Conservation (phyloP, 345 rosid genomes). For the Citrus maxima region DNA sequence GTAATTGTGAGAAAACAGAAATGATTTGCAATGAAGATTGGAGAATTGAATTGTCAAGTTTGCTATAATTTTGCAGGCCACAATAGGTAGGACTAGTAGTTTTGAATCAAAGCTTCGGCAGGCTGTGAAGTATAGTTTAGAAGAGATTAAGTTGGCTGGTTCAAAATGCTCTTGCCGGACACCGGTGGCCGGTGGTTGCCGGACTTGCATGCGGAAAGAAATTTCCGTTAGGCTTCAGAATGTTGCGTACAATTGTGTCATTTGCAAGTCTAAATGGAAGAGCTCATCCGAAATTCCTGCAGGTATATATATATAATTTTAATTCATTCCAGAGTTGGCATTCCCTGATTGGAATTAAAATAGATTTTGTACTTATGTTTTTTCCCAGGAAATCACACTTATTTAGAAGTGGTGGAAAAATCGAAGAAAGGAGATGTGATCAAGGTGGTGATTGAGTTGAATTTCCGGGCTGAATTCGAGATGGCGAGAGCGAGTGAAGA, state of each 20-base stretch:
- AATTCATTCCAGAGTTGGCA: not conserved
- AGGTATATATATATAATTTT: slow-evolving; percentile 28
- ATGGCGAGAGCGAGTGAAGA: slow-evolving; percentile 68
- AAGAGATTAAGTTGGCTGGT: slow-evolving; percentile 29
- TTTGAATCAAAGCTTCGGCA: slow-evolving; percentile 63
- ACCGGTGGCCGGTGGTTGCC: slow-evolving; percentile 46
- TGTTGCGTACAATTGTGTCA: slow-evolving; percentile 50
- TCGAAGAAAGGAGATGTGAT: slow-evolving; percentile 38
- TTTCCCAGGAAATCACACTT: slow-evolving; percentile 60
- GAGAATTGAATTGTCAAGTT: not conserved
- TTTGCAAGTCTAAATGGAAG: slow-evolving; percentile 84
- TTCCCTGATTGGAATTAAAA: too few species aligned
- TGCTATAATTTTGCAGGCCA: slow-evolving; percentile 40
- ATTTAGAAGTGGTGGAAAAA: slow-evolving; percentile 58
- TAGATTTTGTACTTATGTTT: not conserved
- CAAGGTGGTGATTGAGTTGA: slow-evolving; percentile 65
- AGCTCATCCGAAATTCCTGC: slow-evolving; percentile 62
- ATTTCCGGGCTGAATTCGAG: slow-evolving; percentile 76
- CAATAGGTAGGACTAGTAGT: slow-evolving; percentile 57
- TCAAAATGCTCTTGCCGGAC: slow-evolving; percentile 48
- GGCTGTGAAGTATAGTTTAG: slow-evolving; percentile 55
- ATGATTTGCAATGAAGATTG: not conserved
- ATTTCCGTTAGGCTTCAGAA: slow-evolving; percentile 51
- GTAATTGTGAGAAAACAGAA: not conserved
- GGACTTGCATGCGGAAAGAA: slow-evolving; percentile 54